Evolutionary conservation across 2,329 filamentous ascomycete genomes (phyloP).

Genomic region (Blastomyces gilchristii): DNA sequence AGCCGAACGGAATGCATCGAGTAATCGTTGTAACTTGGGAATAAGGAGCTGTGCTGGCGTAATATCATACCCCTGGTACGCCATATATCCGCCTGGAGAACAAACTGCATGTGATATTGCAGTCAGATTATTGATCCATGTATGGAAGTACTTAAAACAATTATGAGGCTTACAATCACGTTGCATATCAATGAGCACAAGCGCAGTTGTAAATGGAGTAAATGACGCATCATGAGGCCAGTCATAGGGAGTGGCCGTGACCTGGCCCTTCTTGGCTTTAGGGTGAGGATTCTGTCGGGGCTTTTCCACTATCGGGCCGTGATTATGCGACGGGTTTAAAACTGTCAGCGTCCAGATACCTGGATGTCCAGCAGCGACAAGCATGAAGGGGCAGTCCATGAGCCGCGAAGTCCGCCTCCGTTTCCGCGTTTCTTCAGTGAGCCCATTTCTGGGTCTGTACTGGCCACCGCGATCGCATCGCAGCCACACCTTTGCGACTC

Average conservation of each 20-base stretch:
- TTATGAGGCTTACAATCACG: slow-evolving; percentile 33
- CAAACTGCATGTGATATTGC: slow-evolving; percentile 29
- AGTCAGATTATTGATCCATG: neutral
- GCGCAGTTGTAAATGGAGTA: slow-evolving; percentile 36
- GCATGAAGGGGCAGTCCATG: slow-evolving; percentile 38
- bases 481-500: slow-evolving; percentile 37
- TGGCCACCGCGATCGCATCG: slow-evolving; percentile 37
- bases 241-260: slow-evolving; percentile 34
- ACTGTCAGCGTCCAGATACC: slow-evolving; percentile 37
- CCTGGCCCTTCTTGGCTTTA: slow-evolving; percentile 36
- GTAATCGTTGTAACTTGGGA: slow-evolving; percentile 31
- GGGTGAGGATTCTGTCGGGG: slow-evolving; percentile 33
- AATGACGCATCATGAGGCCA: slow-evolving; percentile 39
- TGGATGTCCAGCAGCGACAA: slow-evolving; percentile 35
- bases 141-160: neutral
- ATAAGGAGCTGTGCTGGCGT: slow-evolving; percentile 31
- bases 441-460: slow-evolving; percentile 36
- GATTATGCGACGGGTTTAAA: slow-evolving; percentile 34
- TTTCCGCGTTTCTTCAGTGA: slow-evolving; percentile 37
- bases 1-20: slow-evolving; percentile 30
- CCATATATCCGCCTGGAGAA: slow-evolving; percentile 35
- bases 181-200: slow-evolving; percentile 42
- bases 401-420: slow-evolving; percentile 35
- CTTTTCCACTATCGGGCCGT: slow-evolving; percentile 34
- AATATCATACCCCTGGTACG: slow-evolving; percentile 38